Percentiles rank a stretch among this genome's conserved stretches.
Evolutionary conservation across 495 filamentous ascomycete genomes (phyloP).

Genomic region (Annulohypoxylon bovei): DNA sequence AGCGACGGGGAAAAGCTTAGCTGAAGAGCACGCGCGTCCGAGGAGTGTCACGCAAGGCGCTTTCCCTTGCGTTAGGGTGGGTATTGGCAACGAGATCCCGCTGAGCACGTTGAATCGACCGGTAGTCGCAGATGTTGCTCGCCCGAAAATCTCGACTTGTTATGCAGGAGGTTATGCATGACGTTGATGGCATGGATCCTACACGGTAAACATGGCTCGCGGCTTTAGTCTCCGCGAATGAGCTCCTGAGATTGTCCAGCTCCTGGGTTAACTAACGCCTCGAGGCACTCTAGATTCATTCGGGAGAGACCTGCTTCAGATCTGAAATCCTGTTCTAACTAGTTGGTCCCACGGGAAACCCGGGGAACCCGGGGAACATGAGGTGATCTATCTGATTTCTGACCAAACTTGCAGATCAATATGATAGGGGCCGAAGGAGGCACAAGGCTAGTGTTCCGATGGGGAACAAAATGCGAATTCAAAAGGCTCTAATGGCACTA

Average conservation of each 20-base stretch:
- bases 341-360: slow-evolving; percentile 23
- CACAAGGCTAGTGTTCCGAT: slow-evolving; percentile 33
- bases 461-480: slow-evolving; percentile 21
- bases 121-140: slow-evolving; percentile 23
- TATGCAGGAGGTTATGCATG: slow-evolving; percentile 38
- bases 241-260: slow-evolving; percentile 22
- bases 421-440: slow-evolving; percentile 31
- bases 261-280: slow-evolving; percentile 19
- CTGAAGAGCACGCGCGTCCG: slow-evolving; percentile 10
- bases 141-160: slow-evolving; percentile 24
- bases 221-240: slow-evolving; percentile 32
- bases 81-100: slow-evolving; percentile 11
- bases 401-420: slow-evolving; percentile 38
- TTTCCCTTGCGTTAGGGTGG: slow-evolving; percentile 39
- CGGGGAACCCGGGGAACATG: not conserved
- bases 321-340: slow-evolving; percentile 13
- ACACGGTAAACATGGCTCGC: slow-evolving; percentile 17
- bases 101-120: slow-evolving; percentile 17
- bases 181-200: slow-evolving; percentile 40
- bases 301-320: slow-evolving; percentile 27
- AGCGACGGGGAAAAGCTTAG: slow-evolving; percentile 7
- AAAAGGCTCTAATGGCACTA: slow-evolving; percentile 13
- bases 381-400: slow-evolving; percentile 35
- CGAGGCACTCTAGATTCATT: slow-evolving; percentile 1
- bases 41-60: slow-evolving; percentile 13